These are phyloP conservation scores for Candida ortonii DNA, from an alignment of 805 yeast genomes.

Conservation along the genomic window DNA sequence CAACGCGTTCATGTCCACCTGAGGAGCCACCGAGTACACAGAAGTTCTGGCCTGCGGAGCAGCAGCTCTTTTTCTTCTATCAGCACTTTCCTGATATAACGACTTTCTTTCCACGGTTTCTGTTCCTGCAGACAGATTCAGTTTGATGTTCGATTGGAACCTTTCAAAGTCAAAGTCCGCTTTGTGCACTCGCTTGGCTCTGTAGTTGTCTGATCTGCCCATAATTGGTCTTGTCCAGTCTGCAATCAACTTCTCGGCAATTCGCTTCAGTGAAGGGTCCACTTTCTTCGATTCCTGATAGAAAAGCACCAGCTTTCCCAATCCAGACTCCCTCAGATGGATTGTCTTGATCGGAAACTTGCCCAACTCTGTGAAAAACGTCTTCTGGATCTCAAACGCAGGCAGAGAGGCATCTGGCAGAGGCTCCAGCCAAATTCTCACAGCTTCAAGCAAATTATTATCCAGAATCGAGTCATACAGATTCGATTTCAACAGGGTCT, in stretches of 20 bases:
- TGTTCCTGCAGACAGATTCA: slow-evolving; percentile 30
- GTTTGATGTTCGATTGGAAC: slow-evolving; percentile 41
- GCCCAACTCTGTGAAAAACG: slow-evolving; percentile 68
- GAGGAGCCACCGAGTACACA: slow-evolving; percentile 89
- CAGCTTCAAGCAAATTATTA: slow-evolving; percentile 88
- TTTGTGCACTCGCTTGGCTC: slow-evolving; percentile 74
- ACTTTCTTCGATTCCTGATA: slow-evolving; percentile 89
- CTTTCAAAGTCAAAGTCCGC: slow-evolving; percentile 64
- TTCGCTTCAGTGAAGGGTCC: slow-evolving; percentile 79
- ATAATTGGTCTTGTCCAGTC: slow-evolving; percentile 99
- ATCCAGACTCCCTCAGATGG: slow-evolving; percentile 89
- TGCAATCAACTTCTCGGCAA: slow-evolving; percentile 87
- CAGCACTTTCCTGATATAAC: slow-evolving; percentile 85
- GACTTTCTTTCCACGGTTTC: slow-evolving; percentile 43
- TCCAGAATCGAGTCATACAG: slow-evolving; percentile 91
- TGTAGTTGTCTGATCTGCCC: slow-evolving; percentile 91
- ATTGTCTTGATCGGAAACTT: slow-evolving; percentile 91
- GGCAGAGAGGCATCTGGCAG: slow-evolving; percentile 97
- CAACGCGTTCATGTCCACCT: slow-evolving; percentile 52
- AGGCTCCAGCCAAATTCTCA: slow-evolving; percentile 96
- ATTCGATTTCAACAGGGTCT: slow-evolving; percentile 73
- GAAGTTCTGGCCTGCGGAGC: slow-evolving; percentile 89
- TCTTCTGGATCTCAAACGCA: slow-evolving; percentile 93
- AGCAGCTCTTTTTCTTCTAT: slow-evolving; percentile 89
- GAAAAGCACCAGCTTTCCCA: slow-evolving; percentile 90